Conservation (phyloP, 352 stramenopile genomes). For the Phytophthora nicotianae region DNA sequence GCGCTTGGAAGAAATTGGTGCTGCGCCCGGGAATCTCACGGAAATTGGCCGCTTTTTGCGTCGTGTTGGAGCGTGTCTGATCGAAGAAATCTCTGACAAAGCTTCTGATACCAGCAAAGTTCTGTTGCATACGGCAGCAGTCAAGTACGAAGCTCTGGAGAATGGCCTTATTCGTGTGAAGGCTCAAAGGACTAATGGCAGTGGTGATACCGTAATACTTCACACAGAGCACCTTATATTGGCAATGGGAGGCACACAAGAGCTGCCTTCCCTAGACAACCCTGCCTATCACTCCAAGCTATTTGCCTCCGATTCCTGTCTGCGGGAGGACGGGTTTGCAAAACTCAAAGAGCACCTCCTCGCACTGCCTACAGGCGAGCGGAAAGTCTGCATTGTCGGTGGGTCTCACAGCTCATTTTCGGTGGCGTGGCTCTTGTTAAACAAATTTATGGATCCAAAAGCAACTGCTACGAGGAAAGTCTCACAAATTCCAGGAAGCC, state of each 20-base stretch:
- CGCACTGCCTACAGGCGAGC: constrained; percentile 30
- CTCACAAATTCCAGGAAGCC: constrained; percentile 5
- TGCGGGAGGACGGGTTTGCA: constrained; percentile 66
- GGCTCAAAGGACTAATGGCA: constrained; percentile 22
- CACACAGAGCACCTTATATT: constrained; percentile 70
- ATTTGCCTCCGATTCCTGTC: constrained; percentile 68
- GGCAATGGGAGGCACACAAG: constrained; percentile 69
- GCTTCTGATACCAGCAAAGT: constrained; percentile 48
- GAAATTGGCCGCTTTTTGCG: constrained; percentile 74
- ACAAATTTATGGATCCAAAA: constrained; percentile 49
- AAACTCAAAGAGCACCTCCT: constrained; percentile 49
- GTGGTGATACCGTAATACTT: constrained; percentile 43
- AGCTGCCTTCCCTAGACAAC: constrained; percentile 44
- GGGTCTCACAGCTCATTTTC: constrained; percentile 89
- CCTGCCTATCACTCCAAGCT: constrained; percentile 55
- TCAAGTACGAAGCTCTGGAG: constrained; percentile 49
- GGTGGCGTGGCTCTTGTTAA: constrained; percentile 78
- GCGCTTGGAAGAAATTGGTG: constrained; percentile 59
- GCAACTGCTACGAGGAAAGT: constrained; percentile 3
- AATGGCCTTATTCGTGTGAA: constrained; percentile 61
- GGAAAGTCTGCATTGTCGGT: constrained; percentile 84
- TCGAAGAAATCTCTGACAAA: constrained; percentile 49
- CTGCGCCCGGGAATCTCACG: constrained; percentile 52
- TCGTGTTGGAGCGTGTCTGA: constrained; percentile 48
- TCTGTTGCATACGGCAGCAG: constrained; percentile 56